Evolutionary conservation across 176 grass and related monocot species (phyloP).

Genomic region (Thinopyrum elongatum): DNA sequence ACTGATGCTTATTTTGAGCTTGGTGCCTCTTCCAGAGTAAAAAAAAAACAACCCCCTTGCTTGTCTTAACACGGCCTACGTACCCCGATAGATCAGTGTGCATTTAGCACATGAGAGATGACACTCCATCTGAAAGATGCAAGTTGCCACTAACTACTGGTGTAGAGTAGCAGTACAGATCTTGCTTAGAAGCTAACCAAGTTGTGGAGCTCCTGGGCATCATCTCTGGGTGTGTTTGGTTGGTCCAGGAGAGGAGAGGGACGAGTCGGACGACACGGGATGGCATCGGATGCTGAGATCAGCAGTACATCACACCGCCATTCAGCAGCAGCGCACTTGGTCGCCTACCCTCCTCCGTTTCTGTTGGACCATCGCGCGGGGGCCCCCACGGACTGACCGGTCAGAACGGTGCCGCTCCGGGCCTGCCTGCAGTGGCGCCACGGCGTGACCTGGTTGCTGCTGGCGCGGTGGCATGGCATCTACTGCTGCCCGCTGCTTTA

Average conservation of each 20-base stretch:
- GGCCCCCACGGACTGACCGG: neutral
- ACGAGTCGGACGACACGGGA: neutral
- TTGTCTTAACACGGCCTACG: neutral
- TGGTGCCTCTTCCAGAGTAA: neutral
- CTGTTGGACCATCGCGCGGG: neutral
- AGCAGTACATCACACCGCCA: slow-evolving; percentile 2
- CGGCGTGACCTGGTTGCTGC: neutral
- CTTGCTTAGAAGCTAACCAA: slow-evolving; percentile 36
- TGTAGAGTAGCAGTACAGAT: neutral
- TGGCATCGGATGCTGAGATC: slow-evolving; percentile 44
- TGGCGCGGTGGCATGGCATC: slow-evolving; percentile 35
- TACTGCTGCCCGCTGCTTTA: neutral
- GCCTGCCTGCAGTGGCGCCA: neutral
- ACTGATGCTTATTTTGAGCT: slow-evolving; percentile 16
- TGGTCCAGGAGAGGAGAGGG: neutral
- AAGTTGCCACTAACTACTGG: neutral
- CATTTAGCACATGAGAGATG: neutral
- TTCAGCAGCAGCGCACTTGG: slow-evolving; percentile 7
- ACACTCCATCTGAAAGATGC: neutral
- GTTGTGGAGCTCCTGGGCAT: neutral
- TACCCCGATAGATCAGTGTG: too few relatives aligned
- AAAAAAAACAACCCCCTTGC: neutral
- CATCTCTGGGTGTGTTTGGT: neutral
- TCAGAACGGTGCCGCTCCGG: neutral
- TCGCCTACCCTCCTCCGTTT: neutral